phyloP scores from a whole-genome alignment of 2,329 filamentous ascomycete species.

The Periconia macrospinosa region DNA sequence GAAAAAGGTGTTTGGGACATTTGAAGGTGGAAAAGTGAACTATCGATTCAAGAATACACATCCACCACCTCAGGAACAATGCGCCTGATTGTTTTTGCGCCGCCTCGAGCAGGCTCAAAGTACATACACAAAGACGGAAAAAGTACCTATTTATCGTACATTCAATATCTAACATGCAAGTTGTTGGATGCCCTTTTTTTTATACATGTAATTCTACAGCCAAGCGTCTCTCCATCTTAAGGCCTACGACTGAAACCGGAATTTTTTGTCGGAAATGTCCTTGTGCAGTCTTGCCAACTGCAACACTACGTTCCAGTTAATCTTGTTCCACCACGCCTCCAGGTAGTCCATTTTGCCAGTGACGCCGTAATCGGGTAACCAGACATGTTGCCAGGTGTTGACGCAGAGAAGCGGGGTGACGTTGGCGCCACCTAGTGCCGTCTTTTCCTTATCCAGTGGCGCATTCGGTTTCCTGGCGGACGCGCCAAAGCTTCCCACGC shows the following conservation, averaged over 20 bases:
- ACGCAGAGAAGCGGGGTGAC: constrained; percentile 82
- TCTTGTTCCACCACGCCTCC: constrained; percentile 80
- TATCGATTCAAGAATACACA: too few species aligned
- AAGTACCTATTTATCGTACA: neutral
- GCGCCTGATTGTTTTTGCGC: too few species aligned
- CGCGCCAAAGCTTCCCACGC: constrained; percentile 44
- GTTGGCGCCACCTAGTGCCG: constrained; percentile 65
- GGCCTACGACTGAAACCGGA: constrained; percentile 16
- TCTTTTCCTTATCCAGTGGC: constrained; percentile 20
- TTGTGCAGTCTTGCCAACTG: neutral
- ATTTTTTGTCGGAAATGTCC: neutral
- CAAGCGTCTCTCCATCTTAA: constrained; percentile 5
- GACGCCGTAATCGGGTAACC: constrained; percentile 78
- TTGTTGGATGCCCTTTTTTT: neutral
- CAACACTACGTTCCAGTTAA: constrained; percentile 79
- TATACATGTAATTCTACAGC: neutral
- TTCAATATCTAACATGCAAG: neutral
- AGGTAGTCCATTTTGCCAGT: constrained; percentile 76
- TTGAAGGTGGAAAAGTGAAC: too few species aligned
- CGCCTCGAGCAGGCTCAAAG: too few species aligned
- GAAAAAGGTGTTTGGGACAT: too few species aligned
- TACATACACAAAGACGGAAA: neutral
- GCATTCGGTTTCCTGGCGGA: constrained; percentile 26
- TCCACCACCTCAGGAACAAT: too few species aligned
- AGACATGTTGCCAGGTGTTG: constrained; percentile 96